A percentile compares a stretch with the other conserved stretches of the same genome.
phyloP scores from a whole-genome alignment of 768 basidiomycete genomes.

The Piloderma croceum region DNA sequence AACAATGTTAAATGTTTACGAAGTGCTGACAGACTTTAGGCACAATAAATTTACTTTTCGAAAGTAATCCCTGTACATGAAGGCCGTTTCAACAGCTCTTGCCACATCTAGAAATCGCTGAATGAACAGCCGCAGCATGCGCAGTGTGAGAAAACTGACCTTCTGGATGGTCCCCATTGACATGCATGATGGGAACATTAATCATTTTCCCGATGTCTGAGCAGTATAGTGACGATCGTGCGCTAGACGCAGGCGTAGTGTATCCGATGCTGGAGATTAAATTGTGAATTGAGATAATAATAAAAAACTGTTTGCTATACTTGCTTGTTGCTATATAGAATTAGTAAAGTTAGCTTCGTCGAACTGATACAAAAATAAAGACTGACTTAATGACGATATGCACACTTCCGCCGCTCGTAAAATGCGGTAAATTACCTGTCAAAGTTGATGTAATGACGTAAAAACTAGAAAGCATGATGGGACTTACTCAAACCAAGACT shows the following conservation, averaged over 20 bases:
- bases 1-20: background rate
- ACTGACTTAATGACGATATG: conserved; percentile 88
- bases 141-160: conserved; percentile 30
- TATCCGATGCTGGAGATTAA: conserved; percentile 71
- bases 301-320: conserved; percentile 9
- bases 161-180: conserved; percentile 90
- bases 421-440: conserved; percentile 82
- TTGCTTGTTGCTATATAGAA: conserved; percentile 50
- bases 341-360: conserved; percentile 5
- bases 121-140: background rate
- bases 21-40: no score
- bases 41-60: conserved; percentile 50
- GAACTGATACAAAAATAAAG: background rate
- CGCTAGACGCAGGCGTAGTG: conserved; percentile 80
- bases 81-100: conserved; percentile 81
- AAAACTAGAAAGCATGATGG: background rate
- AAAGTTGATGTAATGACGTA: background rate
- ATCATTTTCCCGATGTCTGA: conserved; percentile 89
- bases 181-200: conserved; percentile 82
- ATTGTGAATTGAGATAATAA: background rate
- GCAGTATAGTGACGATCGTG: conserved; percentile 83
- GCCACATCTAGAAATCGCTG: conserved; percentile 57
- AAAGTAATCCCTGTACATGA: conserved; percentile 82
- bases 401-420: conserved; percentile 83
- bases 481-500: conserved; percentile 71